phyloP scores from a whole-genome alignment of 2,329 filamentous ascomycete genomes.

The Fusarium abutilonis region DNA sequence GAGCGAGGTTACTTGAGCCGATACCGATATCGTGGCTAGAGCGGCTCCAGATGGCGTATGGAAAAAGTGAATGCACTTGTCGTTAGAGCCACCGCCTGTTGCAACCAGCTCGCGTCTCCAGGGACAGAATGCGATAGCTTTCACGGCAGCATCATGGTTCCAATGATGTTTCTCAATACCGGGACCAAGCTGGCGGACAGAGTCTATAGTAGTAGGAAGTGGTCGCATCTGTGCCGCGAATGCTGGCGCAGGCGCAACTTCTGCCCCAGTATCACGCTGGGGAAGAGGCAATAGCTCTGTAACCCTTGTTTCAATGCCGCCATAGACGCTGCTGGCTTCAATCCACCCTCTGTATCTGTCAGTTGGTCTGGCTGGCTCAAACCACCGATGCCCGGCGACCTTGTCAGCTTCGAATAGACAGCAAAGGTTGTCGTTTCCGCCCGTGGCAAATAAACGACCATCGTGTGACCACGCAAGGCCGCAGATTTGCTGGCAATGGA shows the following conservation, averaged over 20 bases:
- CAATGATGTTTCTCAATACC: constrained; percentile 76
- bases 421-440: constrained; percentile 92
- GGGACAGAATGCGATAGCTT: constrained; percentile 95
- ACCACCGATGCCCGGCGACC: constrained; percentile 54
- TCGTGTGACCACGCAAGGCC: constrained; percentile 87
- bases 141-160: constrained; percentile 86
- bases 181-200: constrained; percentile 59
- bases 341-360: constrained; percentile 10
- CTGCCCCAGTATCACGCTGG: neutral
- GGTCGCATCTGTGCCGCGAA: constrained; percentile 44
- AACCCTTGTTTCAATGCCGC: constrained; percentile 27
- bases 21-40: constrained; percentile 89
- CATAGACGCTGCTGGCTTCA: constrained; percentile 14
- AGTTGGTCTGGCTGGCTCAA: neutral
- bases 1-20: constrained; percentile 91
- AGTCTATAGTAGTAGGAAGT: constrained; percentile 46
- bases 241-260: constrained; percentile 8
- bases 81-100: constrained; percentile 91
- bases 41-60: constrained; percentile 84
- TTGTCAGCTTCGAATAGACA: constrained; percentile 78
- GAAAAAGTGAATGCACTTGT: constrained; percentile 96
- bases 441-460: constrained; percentile 81
- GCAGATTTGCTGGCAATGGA: constrained; percentile 91
- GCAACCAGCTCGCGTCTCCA: constrained; percentile 90
- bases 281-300: constrained; percentile 3